phyloP scores from a whole-genome alignment of 2,329 filamentous ascomycete species.

The Anisogramma anomala region DNA sequence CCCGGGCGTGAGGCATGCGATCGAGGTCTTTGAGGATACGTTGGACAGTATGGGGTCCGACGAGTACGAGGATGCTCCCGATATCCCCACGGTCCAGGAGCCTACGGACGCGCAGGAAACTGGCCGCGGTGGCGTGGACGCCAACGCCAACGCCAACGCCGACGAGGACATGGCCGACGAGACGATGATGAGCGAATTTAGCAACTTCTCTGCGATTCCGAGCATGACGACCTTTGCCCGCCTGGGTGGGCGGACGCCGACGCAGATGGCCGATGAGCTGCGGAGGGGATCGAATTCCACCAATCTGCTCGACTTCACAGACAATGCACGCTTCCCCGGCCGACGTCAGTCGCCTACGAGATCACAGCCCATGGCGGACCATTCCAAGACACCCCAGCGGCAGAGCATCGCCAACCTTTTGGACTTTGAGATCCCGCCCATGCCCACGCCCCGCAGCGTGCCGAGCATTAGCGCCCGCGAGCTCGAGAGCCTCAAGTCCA shows the following conservation, averaged over 20 bases:
- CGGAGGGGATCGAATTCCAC: slow-evolving; percentile 46
- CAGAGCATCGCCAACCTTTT: slow-evolving; percentile 55
- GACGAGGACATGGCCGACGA: slow-evolving; percentile 40
- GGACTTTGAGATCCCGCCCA: slow-evolving; percentile 87
- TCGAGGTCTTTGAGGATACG: slow-evolving; percentile 52
- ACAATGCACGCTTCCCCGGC: slow-evolving; percentile 45
- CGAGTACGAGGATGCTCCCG: slow-evolving; percentile 21
- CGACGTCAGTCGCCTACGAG: slow-evolving; percentile 27
- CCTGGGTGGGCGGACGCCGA: slow-evolving; percentile 39
- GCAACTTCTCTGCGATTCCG: slow-evolving; percentile 78
- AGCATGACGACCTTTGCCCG: slow-evolving; percentile 76
- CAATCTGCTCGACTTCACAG: slow-evolving; percentile 81
- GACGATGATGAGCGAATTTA: slow-evolving; percentile 71
- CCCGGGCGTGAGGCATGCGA: slow-evolving; percentile 44
- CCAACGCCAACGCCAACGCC: too few relatives aligned
- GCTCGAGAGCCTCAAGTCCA: slow-evolving; percentile 82
- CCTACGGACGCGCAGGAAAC: neutral
- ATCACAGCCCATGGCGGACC: slow-evolving; percentile 20
- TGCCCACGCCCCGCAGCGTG: slow-evolving; percentile 82
- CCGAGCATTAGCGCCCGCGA: slow-evolving; percentile 86
- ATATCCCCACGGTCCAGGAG: slow-evolving; percentile 18
- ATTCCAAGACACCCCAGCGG: slow-evolving; percentile 36
- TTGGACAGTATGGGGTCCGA: slow-evolving; percentile 18
- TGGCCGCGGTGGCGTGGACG: slow-evolving; percentile 13
- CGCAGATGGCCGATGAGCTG: slow-evolving; percentile 17